Base-by-base conservation (phyloP, 441 rosid species). In the Rhodomyrtus psidioides region DNA sequence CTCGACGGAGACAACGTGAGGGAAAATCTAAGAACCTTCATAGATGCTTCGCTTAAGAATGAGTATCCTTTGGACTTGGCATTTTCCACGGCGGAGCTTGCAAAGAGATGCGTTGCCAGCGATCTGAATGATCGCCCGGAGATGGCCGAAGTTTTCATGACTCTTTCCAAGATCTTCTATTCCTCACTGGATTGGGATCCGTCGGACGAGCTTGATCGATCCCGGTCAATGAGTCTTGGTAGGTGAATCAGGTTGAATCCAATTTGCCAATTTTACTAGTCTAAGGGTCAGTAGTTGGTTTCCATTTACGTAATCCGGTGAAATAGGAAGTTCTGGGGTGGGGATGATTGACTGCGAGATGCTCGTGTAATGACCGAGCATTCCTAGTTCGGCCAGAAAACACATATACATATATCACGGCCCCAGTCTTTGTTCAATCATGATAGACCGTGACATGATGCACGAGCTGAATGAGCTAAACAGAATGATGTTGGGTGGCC, bases 171-270 rank as follows among this genome's bases (percentile, higher is more conserved):
- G 95, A 94, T 96, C 51, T 91, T 92, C 7, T 96, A 98, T 15
- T 94, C 98, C 12, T 90, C 96, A 3, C 59, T 92, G 12, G 98
- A 95, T 88, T 96, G 98, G 98, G 98, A 97, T 91, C 98, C 98
- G 55, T 94, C 98, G 42, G 90, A 93, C 85, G 94, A 94, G 84
- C 91, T 91, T 19, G 85, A 93, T 14, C 87, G 85, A 70, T 94
- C 96, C 19, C 91, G 87, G 34, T 92, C 97, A 82, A 39, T 90
- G 23, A 62, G 87, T 90, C 58, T 55, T 39, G 88, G 89, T 84
- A 81, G 91, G 86, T 91, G 90, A 88, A 65, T 56, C 12, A 21
- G n/a, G 49, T 12, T 6, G 49, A 34, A 70, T 39, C 49, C 49
- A 5, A 19, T 13, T 70, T 23, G 49, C 24, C 79, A 65, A 65